Conservation (phyloP, 257 asterid genomes). For the Fraxinus pennsylvanica region DNA sequence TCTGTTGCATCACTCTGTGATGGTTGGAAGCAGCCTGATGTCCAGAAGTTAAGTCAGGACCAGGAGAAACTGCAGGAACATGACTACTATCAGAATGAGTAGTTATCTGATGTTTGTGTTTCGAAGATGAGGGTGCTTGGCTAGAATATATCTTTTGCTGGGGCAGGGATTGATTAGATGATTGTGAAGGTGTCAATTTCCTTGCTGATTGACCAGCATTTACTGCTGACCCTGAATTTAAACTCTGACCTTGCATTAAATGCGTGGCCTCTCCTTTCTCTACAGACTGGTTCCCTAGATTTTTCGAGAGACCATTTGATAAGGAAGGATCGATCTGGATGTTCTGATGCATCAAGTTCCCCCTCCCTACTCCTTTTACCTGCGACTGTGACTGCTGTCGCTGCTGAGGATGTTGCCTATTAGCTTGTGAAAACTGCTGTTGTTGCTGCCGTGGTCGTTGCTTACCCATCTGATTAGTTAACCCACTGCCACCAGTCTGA, state of each 20-base stretch:
- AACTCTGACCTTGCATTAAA: slow-evolving; percentile 50
- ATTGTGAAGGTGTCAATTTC: slow-evolving; percentile 44
- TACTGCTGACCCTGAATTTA: slow-evolving; percentile 44
- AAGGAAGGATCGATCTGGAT: slow-evolving; percentile 5
- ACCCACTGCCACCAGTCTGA: slow-evolving; percentile 53
- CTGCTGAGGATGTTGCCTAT: slow-evolving; percentile 58
- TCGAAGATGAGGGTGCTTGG: slow-evolving; percentile 49
- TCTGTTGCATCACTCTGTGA: slow-evolving; percentile 50
- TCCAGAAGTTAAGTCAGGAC: slow-evolving; percentile 39
- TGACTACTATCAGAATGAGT: slow-evolving; percentile 52
- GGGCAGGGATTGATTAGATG: slow-evolving; percentile 55
- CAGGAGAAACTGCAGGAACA: slow-evolving; percentile 44
- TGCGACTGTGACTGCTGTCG: slow-evolving; percentile 62
- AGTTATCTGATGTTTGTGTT: slow-evolving; percentile 46
- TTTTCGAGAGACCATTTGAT: background rate
- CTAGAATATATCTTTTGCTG: slow-evolving; percentile 56
- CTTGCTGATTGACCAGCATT: slow-evolving; percentile 48
- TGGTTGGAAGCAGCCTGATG: slow-evolving; percentile 58
- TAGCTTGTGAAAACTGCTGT: slow-evolving; percentile 49
- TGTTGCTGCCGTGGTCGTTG: slow-evolving; percentile 51
- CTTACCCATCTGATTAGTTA: slow-evolving; percentile 51
- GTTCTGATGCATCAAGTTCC: slow-evolving; percentile 48
- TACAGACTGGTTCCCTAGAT: background rate
- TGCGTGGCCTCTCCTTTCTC: slow-evolving; percentile 46
- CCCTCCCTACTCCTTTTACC: slow-evolving; percentile 71